Evolutionary conservation across 495 filamentous ascomycete species (phyloP).

Genomic region (Tuber aestivum): DNA sequence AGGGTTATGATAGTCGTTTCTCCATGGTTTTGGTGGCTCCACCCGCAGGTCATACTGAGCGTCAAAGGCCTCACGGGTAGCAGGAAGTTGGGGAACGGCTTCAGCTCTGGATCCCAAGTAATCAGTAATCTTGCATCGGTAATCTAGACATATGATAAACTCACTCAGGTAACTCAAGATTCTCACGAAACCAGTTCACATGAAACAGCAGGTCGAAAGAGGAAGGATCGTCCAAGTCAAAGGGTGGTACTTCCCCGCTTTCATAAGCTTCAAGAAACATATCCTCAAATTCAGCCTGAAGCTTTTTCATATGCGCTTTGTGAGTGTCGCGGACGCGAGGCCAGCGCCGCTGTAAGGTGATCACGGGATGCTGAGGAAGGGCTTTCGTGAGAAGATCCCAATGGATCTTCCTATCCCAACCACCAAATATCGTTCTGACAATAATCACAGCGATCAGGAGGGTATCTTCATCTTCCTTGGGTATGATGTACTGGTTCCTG

Average conservation of each 20-base stretch:
- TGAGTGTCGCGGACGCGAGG: constrained; percentile 54
- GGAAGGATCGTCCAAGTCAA: constrained; percentile 66
- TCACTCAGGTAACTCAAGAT: constrained; percentile 47
- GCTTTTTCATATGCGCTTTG: constrained; percentile 56
- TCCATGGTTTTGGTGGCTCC: constrained; percentile 39
- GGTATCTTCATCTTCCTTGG: constrained; percentile 43
- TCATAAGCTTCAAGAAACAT: constrained; percentile 71
- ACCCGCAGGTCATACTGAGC: constrained; percentile 49
- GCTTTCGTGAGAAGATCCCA: constrained; percentile 65
- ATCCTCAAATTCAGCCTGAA: constrained; percentile 72
- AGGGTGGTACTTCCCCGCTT: constrained; percentile 56
- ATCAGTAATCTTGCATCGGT: constrained; percentile 14
- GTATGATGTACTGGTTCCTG: constrained; percentile 41
- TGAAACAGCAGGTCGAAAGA: constrained; percentile 71
- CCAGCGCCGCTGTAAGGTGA: constrained; percentile 58
- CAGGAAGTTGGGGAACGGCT: constrained; percentile 50
- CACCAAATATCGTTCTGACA: constrained; percentile 67
- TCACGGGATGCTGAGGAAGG: constrained; percentile 58
- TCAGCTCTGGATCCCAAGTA: constrained; percentile 24
- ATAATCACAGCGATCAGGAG: constrained; percentile 67
- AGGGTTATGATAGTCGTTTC: constrained; percentile 42
- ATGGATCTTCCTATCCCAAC: constrained; percentile 61
- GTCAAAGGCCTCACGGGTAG: constrained; percentile 51
- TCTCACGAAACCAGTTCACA: constrained; percentile 63
- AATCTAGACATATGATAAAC: constrained; percentile 39